A percentile compares a stretch with the other conserved stretches of the same genome.
phyloP scores from a whole-genome alignment of 2,329 filamentous ascomycete genomes.

The Curvularia eragrostidis region DNA sequence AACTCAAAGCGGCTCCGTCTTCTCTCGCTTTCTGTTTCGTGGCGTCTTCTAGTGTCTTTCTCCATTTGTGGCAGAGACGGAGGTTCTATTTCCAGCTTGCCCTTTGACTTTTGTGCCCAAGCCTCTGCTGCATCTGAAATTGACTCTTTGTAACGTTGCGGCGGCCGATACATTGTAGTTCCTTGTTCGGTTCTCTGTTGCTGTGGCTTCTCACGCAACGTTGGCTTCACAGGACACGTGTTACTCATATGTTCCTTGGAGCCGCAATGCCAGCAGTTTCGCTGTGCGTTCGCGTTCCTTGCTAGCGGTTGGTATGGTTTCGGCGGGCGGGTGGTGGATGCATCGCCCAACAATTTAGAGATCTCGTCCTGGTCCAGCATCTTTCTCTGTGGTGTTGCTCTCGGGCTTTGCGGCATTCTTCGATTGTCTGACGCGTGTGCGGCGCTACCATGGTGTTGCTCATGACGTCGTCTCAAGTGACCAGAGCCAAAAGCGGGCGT shows the following conservation, averaged over 20 bases:
- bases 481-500: slow-evolving; percentile 35
- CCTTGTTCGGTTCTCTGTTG: slow-evolving; percentile 13
- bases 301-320: slow-evolving; percentile 34
- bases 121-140: slow-evolving; percentile 38
- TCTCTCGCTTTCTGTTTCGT: slow-evolving; percentile 28
- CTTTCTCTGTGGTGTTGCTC: slow-evolving; percentile 22
- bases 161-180: slow-evolving; percentile 17
- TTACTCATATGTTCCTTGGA: slow-evolving; percentile 32
- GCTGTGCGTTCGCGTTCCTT: slow-evolving; percentile 29
- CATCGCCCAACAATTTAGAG: slow-evolving; percentile 31
- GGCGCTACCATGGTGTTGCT: slow-evolving; percentile 18
- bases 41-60: slow-evolving; percentile 28
- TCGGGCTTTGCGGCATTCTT: slow-evolving; percentile 6
- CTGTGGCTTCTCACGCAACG: slow-evolving; percentile 26
- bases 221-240: slow-evolving; percentile 36
- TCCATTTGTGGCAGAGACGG: slow-evolving; percentile 18
- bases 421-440: slow-evolving; percentile 6
- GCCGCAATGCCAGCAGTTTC: slow-evolving; percentile 43
- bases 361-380: slow-evolving; percentile 42
- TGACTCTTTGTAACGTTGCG: slow-evolving; percentile 23
- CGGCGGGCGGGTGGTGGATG: slow-evolving; percentile 10
- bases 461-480: slow-evolving; percentile 39
- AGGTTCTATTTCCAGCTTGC: slow-evolving; percentile 23
- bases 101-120: slow-evolving; percentile 31
- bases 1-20: slow-evolving; percentile 37